Conservation (phyloP, 1,139 yeast species). For the Diutina pseudorugosa region DNA sequence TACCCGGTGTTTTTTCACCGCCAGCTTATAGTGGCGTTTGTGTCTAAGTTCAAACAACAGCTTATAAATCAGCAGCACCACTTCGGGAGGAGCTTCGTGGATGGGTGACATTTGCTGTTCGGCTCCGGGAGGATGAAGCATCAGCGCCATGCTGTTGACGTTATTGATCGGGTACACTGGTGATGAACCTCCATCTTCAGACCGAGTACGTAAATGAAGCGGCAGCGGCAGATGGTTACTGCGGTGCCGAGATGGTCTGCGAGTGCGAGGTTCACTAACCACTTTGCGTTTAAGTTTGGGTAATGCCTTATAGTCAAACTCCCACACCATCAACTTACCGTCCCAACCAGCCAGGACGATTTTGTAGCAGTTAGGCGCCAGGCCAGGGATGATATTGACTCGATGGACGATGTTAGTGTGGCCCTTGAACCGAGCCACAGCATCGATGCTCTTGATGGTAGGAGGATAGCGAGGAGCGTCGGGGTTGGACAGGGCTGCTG, state of each 20-base stretch:
- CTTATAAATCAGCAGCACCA: slow-evolving; percentile 21
- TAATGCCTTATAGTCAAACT: slow-evolving; percentile 52
- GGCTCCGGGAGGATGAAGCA: neutral
- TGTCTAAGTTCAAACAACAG: slow-evolving; percentile 24
- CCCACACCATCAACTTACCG: slow-evolving; percentile 60
- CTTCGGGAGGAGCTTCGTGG: slow-evolving; percentile 9
- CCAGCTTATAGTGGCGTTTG: slow-evolving; percentile 17
- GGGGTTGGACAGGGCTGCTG: neutral
- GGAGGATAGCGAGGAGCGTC: slow-evolving; percentile 19
- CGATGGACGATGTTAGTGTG: slow-evolving; percentile 53
- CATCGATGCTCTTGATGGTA: slow-evolving; percentile 26
- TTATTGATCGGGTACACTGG: neutral
- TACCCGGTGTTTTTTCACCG: slow-evolving; percentile 11
- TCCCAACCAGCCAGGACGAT: slow-evolving; percentile 63
- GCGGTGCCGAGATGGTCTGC: neutral
- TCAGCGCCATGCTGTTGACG: neutral
- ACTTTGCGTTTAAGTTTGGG: slow-evolving; percentile 35
- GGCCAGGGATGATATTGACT: slow-evolving; percentile 21
- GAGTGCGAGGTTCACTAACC: neutral
- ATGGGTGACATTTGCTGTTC: neutral
- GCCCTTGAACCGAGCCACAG: slow-evolving; percentile 46
- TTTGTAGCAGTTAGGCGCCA: slow-evolving; percentile 29
- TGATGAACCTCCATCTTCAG: neutral
- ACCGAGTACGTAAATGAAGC: neutral
- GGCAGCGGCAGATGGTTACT: neutral